These are phyloP conservation scores for Xylaria sp. DNA, from an alignment of 2,329 filamentous ascomycete genomes.

Conservation along the genomic window DNA sequence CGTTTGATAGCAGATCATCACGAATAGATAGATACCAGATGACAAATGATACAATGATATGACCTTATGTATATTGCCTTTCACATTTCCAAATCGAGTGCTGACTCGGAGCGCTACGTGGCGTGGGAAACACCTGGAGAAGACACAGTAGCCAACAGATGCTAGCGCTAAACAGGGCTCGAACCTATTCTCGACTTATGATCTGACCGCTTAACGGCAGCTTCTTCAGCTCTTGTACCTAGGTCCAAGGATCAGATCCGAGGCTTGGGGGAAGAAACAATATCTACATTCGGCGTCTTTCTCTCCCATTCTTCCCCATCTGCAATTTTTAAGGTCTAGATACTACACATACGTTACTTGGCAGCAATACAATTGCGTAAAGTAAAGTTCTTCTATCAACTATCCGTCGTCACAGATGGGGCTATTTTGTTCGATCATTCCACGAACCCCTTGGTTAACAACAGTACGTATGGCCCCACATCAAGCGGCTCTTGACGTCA, in stretches of 20 bases:
- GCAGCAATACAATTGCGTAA: conserved; percentile 10
- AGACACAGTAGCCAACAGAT: background rate
- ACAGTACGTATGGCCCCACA: conserved; percentile 6
- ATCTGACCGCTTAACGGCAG: background rate
- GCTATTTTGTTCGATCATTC: conserved; percentile 1
- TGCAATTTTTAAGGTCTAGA: too few species aligned
- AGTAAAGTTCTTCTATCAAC: background rate
- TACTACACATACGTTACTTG: background rate
- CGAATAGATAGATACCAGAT: conserved; percentile 40
- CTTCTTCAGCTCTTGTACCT: background rate
- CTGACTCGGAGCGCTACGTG: conserved; percentile 8
- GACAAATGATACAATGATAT: conserved; percentile 31
- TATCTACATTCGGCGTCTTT: background rate
- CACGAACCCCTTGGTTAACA: background rate
- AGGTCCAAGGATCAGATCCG: background rate
- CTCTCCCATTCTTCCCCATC: background rate
- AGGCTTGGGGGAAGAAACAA: background rate
- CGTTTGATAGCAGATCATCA: conserved; percentile 23
- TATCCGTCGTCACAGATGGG: conserved; percentile 16
- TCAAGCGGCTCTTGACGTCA: conserved; percentile 44
- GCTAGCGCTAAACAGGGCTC: background rate
- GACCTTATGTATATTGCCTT: conserved; percentile 28
- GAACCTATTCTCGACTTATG: background rate
- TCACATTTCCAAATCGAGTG: background rate
- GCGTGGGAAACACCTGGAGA: background rate